Base-by-base conservation (phyloP, 352 stramenopile genomes). In the Phytopythium delawarense region DNA sequence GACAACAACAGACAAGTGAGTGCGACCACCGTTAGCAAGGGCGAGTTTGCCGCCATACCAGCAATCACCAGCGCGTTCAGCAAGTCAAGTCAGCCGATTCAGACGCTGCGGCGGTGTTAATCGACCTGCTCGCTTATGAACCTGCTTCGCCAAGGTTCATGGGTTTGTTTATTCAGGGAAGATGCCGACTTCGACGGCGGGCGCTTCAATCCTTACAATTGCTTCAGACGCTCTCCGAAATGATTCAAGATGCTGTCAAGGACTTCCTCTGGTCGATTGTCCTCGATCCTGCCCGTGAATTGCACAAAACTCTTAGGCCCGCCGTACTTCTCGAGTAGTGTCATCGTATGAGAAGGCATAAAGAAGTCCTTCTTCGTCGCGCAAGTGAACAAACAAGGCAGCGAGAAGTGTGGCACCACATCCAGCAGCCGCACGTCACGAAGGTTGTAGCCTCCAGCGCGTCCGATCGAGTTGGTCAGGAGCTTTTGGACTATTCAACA, bases 351-450 rank as follows among this genome's bases (percentile, higher is more conserved):
- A 12, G 76, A 64, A 21, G 84, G 84, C 13, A 67, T 77, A 44
- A 93, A 87, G 39, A 93, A 93, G 56, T 91, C 84, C 34, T 87
- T 85, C 69, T 88, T 85, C 0, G 71, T 84, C 16, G 78, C 77
- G 42, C 74, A 87, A 34, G 90, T 67, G 65, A 93, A 93, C 18
- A 89, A 56, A 23, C 84, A 89, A 2, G 84, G 75, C 16, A 83
- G 57, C 35, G 57, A 68, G 52, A 89, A 78, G 12, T 64, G 60
- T 34, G 64, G 58, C 13, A 72, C 77, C 21, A 69, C 65, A 37
- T 82, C 73, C 28, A 93, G 62, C 34, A 89, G 63, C 13, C 66
- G 61, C 8, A 91, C 70, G 58, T 91, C 81, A 3, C 63, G 57
- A 35, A 91, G 72, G 25, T 67, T 74, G 42, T 85, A 91, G 7